phyloP scores from a whole-genome alignment of 257 asterid genomes.

The Schizonepeta tenuifolia region DNA sequence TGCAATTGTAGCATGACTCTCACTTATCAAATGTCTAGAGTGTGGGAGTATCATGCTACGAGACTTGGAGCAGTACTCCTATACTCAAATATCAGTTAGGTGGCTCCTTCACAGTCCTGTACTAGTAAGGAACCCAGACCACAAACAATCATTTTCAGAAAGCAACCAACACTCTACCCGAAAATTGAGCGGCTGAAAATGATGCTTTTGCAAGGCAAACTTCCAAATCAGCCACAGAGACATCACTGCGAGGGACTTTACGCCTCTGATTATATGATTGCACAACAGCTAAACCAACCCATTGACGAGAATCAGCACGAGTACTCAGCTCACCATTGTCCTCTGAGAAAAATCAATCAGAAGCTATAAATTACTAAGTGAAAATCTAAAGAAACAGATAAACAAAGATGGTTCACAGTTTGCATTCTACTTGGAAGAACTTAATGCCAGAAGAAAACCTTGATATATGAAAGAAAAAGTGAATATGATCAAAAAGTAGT shows the following conservation, averaged over 20 bases:
- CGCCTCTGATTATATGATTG: conserved; percentile 85
- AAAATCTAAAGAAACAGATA: conserved; percentile 27
- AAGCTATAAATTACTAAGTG: conserved; percentile 17
- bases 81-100: conserved; percentile 20
- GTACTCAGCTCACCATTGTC: conserved; percentile 47
- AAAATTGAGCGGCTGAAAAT: conserved; percentile 70
- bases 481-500: background rate
- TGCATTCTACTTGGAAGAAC: conserved; percentile 19
- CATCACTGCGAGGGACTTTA: conserved; percentile 77
- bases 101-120: background rate
- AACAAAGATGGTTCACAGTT: conserved; percentile 3
- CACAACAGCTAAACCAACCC: conserved; percentile 92
- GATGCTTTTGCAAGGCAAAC: conserved; percentile 87
- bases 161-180: conserved; percentile 55
- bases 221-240: conserved; percentile 75
- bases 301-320: conserved; percentile 50
- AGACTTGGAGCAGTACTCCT: background rate
- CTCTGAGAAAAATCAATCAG: conserved; percentile 50
- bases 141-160: conserved; percentile 4
- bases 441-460: conserved; percentile 1
- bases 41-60: background rate
- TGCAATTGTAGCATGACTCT: background rate
- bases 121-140: background rate
- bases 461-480: background rate
- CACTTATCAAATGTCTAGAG: background rate